Base-by-base conservation (phyloP, 495 filamentous ascomycete genomes). In the Rusavskia elegans region DNA sequence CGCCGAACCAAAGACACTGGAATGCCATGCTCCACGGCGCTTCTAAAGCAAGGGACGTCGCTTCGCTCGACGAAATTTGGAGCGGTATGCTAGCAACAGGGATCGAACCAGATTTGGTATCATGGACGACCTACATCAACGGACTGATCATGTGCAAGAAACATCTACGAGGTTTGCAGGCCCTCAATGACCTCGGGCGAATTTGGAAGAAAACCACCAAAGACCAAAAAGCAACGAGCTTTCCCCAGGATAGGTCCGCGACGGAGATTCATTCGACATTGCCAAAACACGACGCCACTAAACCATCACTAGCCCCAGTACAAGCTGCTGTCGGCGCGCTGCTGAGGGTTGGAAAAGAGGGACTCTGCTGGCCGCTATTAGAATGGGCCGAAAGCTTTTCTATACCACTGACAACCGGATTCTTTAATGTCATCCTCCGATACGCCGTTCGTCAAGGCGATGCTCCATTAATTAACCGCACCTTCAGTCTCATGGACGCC, bases 401-500 rank as follows among this genome's bases (percentile, higher is more conserved):
- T 27, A 74, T 89, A 44, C 49, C 67, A 35, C 79, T 80, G 17
- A 75, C 85, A 58, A 63, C 73, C 35, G 65, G 67, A 50, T 87
- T 84, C 13, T 89, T 78, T 68, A 89, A 89, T 64, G 79, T 71
- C 4, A 69, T 87, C 10, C 68, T 89, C 25, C 66, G 70, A 7
- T 64, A 72, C 2, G 59, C 77, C 40, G 67, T 87, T 53, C 70
- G 71, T 17, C 53, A 63, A 37, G 69, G 66, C 20, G 55, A 68
- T 17, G 58, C 58, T 27, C 53, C 59, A 0, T 60, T 66, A 23
- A 68, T 73, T 20, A 54, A 65, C 38, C 55, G 60, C 1, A 52
- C 82, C 23, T 64, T 84, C 23, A 30, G 55, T 9, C 56, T 69
- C 20, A 82, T 82, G 79, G 49, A 67, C 48, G 39, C 50, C 3